Percentiles rank a stretch among this genome's conserved stretches.
phyloP scores from a whole-genome alignment of 176 grass and related monocot species.

The Saccharum spontaneum region DNA sequence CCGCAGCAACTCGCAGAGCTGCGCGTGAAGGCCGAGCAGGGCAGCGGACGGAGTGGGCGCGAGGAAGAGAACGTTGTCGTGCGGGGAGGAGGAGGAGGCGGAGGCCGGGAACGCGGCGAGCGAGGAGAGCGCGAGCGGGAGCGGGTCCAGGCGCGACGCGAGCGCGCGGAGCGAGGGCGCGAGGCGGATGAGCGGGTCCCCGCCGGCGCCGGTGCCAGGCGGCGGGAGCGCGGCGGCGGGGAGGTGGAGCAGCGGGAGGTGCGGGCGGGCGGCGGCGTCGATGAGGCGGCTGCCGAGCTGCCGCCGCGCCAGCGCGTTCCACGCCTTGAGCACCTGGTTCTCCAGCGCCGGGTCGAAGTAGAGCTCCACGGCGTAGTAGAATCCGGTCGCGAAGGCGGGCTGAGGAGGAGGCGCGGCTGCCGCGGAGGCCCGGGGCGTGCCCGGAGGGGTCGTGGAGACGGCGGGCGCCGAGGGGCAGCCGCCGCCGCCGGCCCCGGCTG shows the following conservation, averaged over 20 bases:
- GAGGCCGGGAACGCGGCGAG: constrained; percentile 41
- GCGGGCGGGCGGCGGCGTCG: constrained; percentile 75
- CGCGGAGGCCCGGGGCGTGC: constrained; percentile 35
- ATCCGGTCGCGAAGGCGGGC: background rate
- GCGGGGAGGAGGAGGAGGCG: constrained; percentile 38
- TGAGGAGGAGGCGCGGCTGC: background rate
- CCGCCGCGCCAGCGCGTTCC: constrained; percentile 95
- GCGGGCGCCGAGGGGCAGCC: background rate
- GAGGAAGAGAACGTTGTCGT: constrained; percentile 70
- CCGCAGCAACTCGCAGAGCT: constrained; percentile 81
- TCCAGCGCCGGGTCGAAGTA: constrained; percentile 98
- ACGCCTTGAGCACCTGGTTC: constrained; percentile 98
- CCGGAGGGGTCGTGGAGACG: constrained; percentile 43
- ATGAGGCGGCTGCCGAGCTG: constrained; percentile 85
- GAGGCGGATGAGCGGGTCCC: constrained; percentile 69
- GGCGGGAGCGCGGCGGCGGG: constrained; percentile 51
- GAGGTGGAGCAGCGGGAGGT: constrained; percentile 74
- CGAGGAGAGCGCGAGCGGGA: constrained; percentile 70
- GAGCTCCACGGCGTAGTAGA: constrained; percentile 78
- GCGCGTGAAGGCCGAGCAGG: constrained; percentile 82
- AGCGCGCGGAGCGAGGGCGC: constrained; percentile 72
- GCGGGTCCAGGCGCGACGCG: constrained; percentile 75
- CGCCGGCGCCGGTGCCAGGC: background rate
- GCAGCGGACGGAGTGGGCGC: constrained; percentile 78
- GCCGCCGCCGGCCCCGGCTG: constrained; percentile 34